These are phyloP conservation scores for Symbiodinium natans DNA, from an alignment of 73 alveolate species.

Conservation along the genomic window DNA sequence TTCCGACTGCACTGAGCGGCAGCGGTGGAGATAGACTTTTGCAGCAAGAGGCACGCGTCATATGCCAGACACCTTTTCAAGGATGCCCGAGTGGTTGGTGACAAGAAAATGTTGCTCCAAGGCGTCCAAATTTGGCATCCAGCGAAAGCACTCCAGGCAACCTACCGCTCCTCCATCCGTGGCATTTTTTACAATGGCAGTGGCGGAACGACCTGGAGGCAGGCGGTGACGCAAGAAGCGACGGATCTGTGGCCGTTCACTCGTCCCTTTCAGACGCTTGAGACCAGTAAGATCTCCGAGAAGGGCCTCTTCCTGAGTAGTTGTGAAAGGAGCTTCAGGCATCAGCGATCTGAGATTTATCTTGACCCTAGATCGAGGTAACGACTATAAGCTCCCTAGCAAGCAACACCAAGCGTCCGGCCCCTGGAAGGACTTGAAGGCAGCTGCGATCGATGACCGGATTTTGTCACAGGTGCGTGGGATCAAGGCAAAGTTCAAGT, in stretches of 20 bases:
- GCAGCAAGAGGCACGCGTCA: too few relatives aligned
- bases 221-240: not conserved
- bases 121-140: not conserved
- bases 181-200: not conserved
- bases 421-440: not conserved
- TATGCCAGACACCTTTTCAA: not conserved
- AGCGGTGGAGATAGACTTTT: too few relatives aligned
- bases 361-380: too few relatives aligned
- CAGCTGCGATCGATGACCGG: not conserved
- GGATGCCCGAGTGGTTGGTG: not conserved
- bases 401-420: too few relatives aligned
- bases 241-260: too few relatives aligned
- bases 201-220: not conserved
- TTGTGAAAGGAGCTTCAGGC: too few relatives aligned
- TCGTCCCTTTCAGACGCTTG: too few relatives aligned
- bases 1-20: too few relatives aligned
- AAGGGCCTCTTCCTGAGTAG: too few relatives aligned
- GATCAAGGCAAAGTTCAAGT: constrained; percentile 30
- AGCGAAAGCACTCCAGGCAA: not conserved
- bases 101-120: not conserved
- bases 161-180: not conserved
- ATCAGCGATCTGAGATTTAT: too few relatives aligned
- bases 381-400: too few relatives aligned
- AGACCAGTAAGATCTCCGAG: too few relatives aligned
- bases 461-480: not conserved